phyloP scores from a whole-genome alignment of 106 monocot genomes.

The Cymbidium sinense region DNA sequence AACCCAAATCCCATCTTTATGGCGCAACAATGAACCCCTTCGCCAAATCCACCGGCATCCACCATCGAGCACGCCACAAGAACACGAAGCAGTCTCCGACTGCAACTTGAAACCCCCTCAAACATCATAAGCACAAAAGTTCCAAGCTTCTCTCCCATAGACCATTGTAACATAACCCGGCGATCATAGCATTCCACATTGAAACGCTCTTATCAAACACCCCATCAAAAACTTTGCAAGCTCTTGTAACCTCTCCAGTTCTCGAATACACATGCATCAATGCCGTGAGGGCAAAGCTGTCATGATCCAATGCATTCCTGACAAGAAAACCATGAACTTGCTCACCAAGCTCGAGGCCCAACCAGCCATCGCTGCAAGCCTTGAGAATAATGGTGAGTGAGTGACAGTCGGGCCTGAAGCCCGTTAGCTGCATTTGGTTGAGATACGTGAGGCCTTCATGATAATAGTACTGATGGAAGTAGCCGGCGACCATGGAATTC shows the following conservation, averaged over 20 bases:
- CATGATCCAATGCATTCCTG: constrained; percentile 11
- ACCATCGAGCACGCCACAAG: constrained; percentile 16
- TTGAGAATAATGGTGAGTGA: constrained; percentile 24
- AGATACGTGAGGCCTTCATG: constrained; percentile 7
- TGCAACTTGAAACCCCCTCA: neutral
- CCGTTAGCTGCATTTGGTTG: constrained; percentile 17
- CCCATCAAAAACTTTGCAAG: constrained; percentile 14
- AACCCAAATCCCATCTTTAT: constrained; percentile 25
- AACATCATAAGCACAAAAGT: constrained; percentile 19
- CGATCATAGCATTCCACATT: constrained; percentile 27
- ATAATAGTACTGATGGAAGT: constrained; percentile 1
- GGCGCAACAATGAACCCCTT: constrained; percentile 28
- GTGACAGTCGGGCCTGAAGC: constrained; percentile 16
- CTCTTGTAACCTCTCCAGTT: neutral
- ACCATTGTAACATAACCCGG: constrained; percentile 18
- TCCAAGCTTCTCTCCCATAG: constrained; percentile 36
- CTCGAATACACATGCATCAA: constrained; percentile 28
- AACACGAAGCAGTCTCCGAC: constrained; percentile 17
- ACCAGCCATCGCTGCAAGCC: constrained; percentile 6
- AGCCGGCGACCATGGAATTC: constrained; percentile 25
- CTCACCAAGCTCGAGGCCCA: constrained; percentile 6
- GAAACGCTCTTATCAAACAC: constrained; percentile 7
- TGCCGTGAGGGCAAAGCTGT: constrained; percentile 16
- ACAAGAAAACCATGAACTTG: constrained; percentile 21
- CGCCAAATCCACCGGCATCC: constrained; percentile 16